Conservation (phyloP, 805 yeast genomes). For the Torulaspora microellipsoides region DNA sequence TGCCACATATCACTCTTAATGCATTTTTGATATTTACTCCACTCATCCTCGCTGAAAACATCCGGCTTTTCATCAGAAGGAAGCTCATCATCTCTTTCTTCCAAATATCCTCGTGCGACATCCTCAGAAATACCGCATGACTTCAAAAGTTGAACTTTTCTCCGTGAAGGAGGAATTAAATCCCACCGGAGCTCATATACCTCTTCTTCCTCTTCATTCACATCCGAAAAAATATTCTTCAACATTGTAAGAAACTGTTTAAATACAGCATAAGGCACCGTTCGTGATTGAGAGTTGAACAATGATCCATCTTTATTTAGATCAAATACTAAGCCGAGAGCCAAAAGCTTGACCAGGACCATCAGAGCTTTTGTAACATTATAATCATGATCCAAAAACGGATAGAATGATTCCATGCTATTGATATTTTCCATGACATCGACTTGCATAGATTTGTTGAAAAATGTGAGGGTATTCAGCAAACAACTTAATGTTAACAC, state of each 20-base stretch:
- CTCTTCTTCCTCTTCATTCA: conserved; percentile 32
- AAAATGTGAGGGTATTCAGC: conserved; percentile 40
- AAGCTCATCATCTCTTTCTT: conserved; percentile 33
- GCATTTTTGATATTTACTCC: conserved; percentile 26
- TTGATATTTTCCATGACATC: conserved; percentile 32
- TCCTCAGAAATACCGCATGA: conserved; percentile 31
- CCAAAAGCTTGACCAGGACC: conserved; percentile 21
- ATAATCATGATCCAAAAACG: conserved; percentile 20
- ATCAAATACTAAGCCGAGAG: conserved; percentile 22
- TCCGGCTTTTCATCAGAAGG: conserved; percentile 26
- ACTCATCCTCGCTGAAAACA: conserved; percentile 30
- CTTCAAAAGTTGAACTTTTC: conserved; percentile 22
- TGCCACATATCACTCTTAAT: conserved; percentile 22
- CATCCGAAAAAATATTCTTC: conserved; percentile 40
- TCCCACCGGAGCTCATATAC: conserved; percentile 31
- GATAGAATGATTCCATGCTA: conserved; percentile 24
- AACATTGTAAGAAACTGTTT: conserved; percentile 45
- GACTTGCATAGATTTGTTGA: conserved; percentile 42
- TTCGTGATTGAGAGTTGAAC: conserved; percentile 25
- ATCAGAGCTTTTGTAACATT: conserved; percentile 23
- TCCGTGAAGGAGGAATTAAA: conserved; percentile 23
- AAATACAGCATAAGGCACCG: conserved; percentile 39
- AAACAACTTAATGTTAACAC: conserved; percentile 39
- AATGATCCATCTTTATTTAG: conserved; percentile 18
- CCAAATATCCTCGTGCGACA: conserved; percentile 30